These are phyloP conservation scores for Glarea lozoyensis DNA, from an alignment of 495 filamentous ascomycete genomes.

Conservation along the genomic window DNA sequence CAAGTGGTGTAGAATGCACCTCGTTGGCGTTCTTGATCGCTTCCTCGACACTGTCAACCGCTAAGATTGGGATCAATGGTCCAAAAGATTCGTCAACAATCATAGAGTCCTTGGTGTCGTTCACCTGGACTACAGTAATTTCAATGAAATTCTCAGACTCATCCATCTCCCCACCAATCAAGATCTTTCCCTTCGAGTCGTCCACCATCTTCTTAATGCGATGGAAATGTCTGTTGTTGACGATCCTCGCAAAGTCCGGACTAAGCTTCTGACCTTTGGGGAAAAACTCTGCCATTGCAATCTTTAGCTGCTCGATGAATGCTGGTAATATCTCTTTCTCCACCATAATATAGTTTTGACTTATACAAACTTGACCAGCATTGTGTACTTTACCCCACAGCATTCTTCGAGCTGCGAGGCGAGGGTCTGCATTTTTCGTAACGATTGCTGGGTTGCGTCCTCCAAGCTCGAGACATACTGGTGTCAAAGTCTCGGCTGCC, in stretches of 20 bases:
- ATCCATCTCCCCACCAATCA: slow-evolving; percentile 77
- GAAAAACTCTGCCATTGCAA: slow-evolving; percentile 67
- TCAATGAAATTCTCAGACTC: slow-evolving; percentile 72
- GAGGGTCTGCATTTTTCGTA: slow-evolving; percentile 68
- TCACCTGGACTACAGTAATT: slow-evolving; percentile 73
- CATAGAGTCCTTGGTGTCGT: slow-evolving; percentile 66
- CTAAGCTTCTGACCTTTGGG: slow-evolving; percentile 71
- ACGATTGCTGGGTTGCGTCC: slow-evolving; percentile 87
- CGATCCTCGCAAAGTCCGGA: slow-evolving; percentile 66
- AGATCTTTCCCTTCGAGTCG: slow-evolving; percentile 68
- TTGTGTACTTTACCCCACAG: slow-evolving; percentile 83
- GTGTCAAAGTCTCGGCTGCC: slow-evolving; percentile 85
- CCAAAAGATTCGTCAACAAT: slow-evolving; percentile 81
- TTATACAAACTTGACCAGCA: slow-evolving; percentile 82
- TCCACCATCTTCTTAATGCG: slow-evolving; percentile 88
- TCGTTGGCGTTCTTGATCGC: slow-evolving; percentile 68
- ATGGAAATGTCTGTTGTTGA: slow-evolving; percentile 68
- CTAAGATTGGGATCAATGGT: slow-evolving; percentile 72
- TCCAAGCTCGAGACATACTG: slow-evolving; percentile 81
- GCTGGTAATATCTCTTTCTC: slow-evolving; percentile 61
- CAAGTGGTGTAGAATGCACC: slow-evolving; percentile 72
- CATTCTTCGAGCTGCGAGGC: slow-evolving; percentile 73
- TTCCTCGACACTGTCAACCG: slow-evolving; percentile 67
- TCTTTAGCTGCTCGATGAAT: slow-evolving; percentile 69
- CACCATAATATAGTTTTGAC: slow-evolving; percentile 80